Evolutionary conservation across 2,329 filamentous ascomycete species (phyloP).

Genomic region (Albophoma yamanashiensis): DNA sequence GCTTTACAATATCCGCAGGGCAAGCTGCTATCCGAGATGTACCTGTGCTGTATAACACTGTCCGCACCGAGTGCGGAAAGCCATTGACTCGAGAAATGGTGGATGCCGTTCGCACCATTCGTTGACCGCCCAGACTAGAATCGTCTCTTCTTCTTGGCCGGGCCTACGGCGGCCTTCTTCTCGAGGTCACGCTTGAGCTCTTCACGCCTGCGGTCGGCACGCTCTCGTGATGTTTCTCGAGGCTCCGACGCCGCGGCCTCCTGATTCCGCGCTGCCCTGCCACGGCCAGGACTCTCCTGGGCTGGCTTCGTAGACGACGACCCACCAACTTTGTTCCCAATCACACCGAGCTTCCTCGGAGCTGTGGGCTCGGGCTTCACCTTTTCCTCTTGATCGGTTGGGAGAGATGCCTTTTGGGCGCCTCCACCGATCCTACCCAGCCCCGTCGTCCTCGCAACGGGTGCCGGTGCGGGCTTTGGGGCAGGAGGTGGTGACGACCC

Average conservation of each 20-base stretch:
- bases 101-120: not conserved
- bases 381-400: not conserved
- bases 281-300: slow-evolving; percentile 9
- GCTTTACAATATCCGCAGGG: not conserved
- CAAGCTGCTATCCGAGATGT: not conserved
- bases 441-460: slow-evolving; percentile 14
- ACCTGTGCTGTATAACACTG: not conserved
- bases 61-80: not conserved
- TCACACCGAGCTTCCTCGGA: slow-evolving; percentile 20
- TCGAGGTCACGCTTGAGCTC: slow-evolving; percentile 41
- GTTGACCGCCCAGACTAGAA: slow-evolving; percentile 24
- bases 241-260: slow-evolving; percentile 15
- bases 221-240: slow-evolving; percentile 32
- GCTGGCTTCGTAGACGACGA: not conserved
- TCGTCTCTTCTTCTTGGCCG: slow-evolving; percentile 44
- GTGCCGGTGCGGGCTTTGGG: slow-evolving; percentile 8
- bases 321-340: slow-evolving; percentile 18
- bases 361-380: not conserved
- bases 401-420: slow-evolving; percentile 9
- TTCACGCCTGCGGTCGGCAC: slow-evolving; percentile 38
- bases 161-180: slow-evolving; percentile 35
- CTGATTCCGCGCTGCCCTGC: slow-evolving; percentile 10
- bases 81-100: not conserved
- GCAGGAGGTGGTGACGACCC: slow-evolving; percentile 11
- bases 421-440: slow-evolving; percentile 31